Evolutionary conservation across 345 rosid species (phyloP).

Genomic region (Eucalyptus paniculata): DNA sequence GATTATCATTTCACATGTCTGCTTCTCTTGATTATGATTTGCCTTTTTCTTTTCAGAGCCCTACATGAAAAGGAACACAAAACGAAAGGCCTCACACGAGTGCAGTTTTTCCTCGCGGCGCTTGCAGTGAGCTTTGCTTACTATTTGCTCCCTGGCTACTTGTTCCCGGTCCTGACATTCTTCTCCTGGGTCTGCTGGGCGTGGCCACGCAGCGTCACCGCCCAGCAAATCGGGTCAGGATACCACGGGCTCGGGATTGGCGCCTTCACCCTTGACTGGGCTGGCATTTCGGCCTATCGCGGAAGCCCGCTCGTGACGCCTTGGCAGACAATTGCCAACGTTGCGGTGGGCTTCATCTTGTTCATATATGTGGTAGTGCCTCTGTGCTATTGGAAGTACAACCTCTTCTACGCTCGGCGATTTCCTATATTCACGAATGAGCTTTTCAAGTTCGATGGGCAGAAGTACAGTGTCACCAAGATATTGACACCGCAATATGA

Average conservation of each 20-base stretch:
- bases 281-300: slow-evolving; percentile 83
- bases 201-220: slow-evolving; percentile 75
- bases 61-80: slow-evolving; percentile 72
- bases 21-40: neutral
- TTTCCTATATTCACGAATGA: slow-evolving; percentile 81
- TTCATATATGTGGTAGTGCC: slow-evolving; percentile 78
- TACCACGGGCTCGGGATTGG: slow-evolving; percentile 86
- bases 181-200: slow-evolving; percentile 94
- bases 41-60: slow-evolving; percentile 38
- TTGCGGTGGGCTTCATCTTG: slow-evolving; percentile 73
- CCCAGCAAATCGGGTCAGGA: slow-evolving; percentile 94
- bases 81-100: slow-evolving; percentile 50
- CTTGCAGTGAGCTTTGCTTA: slow-evolving; percentile 63
- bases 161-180: slow-evolving; percentile 71
- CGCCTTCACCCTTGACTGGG: slow-evolving; percentile 92
- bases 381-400: slow-evolving; percentile 73
- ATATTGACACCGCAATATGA: slow-evolving; percentile 65
- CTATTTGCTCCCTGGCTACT: slow-evolving; percentile 72
- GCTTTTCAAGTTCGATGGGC: slow-evolving; percentile 59
- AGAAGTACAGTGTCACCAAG: slow-evolving; percentile 58
- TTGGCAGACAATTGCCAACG: slow-evolving; percentile 70
- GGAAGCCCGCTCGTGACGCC: slow-evolving; percentile 90
- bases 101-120: slow-evolving; percentile 63
- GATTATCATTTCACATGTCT: neutral
- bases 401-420: slow-evolving; percentile 75